Base-by-base conservation (phyloP, 2,329 filamentous ascomycete genomes). In the Whalleya microplaca region DNA sequence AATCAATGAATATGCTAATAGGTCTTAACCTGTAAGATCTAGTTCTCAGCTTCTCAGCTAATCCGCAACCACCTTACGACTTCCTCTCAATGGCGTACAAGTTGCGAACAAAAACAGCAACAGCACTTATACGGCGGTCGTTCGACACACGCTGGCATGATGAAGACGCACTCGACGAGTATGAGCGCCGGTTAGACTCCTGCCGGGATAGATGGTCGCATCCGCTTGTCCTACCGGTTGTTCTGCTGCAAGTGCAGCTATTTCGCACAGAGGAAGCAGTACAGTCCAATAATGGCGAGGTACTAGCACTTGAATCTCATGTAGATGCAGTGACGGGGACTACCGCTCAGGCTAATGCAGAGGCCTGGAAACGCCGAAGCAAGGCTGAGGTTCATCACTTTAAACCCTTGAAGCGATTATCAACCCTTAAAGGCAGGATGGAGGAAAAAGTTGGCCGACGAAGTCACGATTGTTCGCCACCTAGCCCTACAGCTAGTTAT, bases 61-160 rank as follows among this genome's bases (percentile, higher is more conserved):
- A 76, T 51, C 75, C 77, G 20, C 74, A 73, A 43, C 76, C 77
- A 0, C 77, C 77, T 0, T 79, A 76, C 45, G 77, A 80, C 63
- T 80, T 79, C 58, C 66, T 79, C 9, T 79, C 76, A 42, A 76
- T 79, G 75, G 74, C 75, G 3, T 79, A 79, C 64, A 71, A 73
- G 51, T 63, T 80, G 37, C 64, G 69, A 8, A 72, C 70, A 7
- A 72, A 72, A 19, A 73, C 71, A 2, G 69, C 77, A 2, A 78
- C 73, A 1, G 72, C 77, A 19, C 63, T 80, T 6, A 71, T 79
- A 40, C 71, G 77, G 3, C 76, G 78, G 46, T 78, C 76, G 0
- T 77, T 75, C 62, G 73, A 78, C 54, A 73, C 75, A 1, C 64
- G 73, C 12, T 69, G 73, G 55, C 75, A 79, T 51, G 72, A 71